Evolutionary conservation across 352 stramenopile genomes (phyloP), one percentile per base, ranked within the genome.

Genomic region (Phytophthora pinifolia): DNA sequence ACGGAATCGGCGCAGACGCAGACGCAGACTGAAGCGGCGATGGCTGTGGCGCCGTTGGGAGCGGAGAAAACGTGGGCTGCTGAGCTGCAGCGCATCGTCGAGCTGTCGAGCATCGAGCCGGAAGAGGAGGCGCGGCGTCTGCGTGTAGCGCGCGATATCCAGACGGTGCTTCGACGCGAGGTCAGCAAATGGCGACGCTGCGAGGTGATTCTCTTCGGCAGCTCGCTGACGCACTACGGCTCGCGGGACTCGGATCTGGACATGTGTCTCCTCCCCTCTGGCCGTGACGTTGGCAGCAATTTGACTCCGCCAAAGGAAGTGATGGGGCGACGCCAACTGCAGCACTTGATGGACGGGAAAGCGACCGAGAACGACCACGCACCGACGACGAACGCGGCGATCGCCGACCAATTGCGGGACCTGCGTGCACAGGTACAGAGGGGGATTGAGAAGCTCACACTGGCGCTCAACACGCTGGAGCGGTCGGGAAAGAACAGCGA

Each of bases 191-290:
- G 78, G 74, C 72, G 62, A 0, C 49, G 72, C 15, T 81, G 72
- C 27, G 50, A 84, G 10, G 45, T 91, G 10, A 41, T 78, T 50
- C 68, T 88, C 5, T 94, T 89, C 41, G 84, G 84, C 44, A 94
- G 84, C 30, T 94, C 84, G 1, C 46, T 90, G 46, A 92, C 82
- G 36, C 82, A 72, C 41, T 92, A 81, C 34, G 84, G 84, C 25
- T 87, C 84, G 10, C 75, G 71, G 29, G 68, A 50, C 20, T 94
- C 80, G 33, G 84, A 94, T 55, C 46, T 92, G 15, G 84, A 94
- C 57, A 72, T 94, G 67, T 89, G 82, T 52, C 60, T 92, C 9
- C 64, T 86, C 15, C 46, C 70, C 1, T 60, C 64, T 41, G 61
- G 57, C 5, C 56, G 42, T 27, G 61, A 12, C 18, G 29, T 18